Evolutionary conservation across 805 yeast genomes (phyloP).

Genomic region (Ogataea populi-albae): DNA sequence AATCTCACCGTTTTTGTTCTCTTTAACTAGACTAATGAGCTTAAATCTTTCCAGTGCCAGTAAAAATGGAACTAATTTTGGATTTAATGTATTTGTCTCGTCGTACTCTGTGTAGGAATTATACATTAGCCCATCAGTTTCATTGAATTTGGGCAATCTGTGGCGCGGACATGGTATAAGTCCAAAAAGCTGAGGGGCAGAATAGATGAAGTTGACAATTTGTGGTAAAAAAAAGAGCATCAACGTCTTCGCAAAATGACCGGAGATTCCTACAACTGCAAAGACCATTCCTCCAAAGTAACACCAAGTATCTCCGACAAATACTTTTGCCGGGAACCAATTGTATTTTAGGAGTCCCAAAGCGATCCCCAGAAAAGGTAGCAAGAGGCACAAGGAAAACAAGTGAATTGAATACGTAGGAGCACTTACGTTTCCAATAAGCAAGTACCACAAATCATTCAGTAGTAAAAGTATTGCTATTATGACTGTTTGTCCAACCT

Average conservation of each 20-base stretch:
- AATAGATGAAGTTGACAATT: constrained; percentile 82
- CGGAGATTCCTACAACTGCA: constrained; percentile 93
- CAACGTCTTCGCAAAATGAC: constrained; percentile 93
- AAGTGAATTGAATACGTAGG: constrained; percentile 79
- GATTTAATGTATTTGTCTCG: constrained; percentile 25
- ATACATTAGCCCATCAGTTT: constrained; percentile 65
- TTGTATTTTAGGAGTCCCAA: constrained; percentile 72
- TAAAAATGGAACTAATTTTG: constrained; percentile 36
- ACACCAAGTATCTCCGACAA: constrained; percentile 98
- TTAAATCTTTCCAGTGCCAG: constrained; percentile 44
- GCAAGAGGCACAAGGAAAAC: constrained; percentile 70
- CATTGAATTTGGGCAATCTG: constrained; percentile 77
- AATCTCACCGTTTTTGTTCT: constrained; percentile 23
- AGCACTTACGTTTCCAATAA: constrained; percentile 31
- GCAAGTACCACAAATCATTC: constrained; percentile 73
- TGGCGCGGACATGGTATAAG: constrained; percentile 95
- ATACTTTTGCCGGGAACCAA: constrained; percentile 88
- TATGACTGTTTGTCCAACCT: constrained; percentile 90
- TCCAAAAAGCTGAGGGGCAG: constrained; percentile 87
- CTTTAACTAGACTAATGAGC: constrained; percentile 45
- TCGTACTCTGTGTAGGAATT: constrained; percentile 58
- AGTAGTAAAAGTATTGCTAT: constrained; percentile 65
- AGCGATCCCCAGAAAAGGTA: constrained; percentile 87
- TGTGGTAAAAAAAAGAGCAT: constrained; percentile 87
- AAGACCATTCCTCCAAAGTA: constrained; percentile 98